Conservation (phyloP, 768 basidiomycete species). For the Exsudoporus frostii region DNA sequence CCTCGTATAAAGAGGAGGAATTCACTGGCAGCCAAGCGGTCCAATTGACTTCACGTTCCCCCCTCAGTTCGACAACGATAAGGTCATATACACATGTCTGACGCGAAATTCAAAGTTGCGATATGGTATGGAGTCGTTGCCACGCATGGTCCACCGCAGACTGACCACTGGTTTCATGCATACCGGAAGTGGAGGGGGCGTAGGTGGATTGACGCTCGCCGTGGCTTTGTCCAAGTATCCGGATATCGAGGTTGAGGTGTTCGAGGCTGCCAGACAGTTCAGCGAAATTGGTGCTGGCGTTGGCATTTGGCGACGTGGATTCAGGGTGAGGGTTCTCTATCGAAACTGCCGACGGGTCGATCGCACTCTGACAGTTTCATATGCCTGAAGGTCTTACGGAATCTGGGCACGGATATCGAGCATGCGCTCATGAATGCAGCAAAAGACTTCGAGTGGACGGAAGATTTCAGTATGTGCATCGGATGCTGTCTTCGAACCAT, state of each 20-base stretch:
- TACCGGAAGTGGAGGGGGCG: slow-evolving; percentile 37
- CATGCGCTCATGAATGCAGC: slow-evolving; percentile 13
- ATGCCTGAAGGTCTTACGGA: slow-evolving; percentile 19
- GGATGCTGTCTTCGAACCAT: neutral
- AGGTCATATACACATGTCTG: slow-evolving; percentile 7
- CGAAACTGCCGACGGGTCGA: neutral
- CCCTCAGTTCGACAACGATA: neutral
- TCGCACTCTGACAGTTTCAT: neutral
- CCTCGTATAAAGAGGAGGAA: neutral
- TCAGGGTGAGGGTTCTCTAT: slow-evolving; percentile 20
- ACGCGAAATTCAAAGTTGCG: slow-evolving; percentile 25
- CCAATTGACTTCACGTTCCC: neutral
- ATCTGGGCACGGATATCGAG: slow-evolving; percentile 18
- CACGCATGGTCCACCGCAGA: neutral
- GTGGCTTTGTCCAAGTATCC: slow-evolving; percentile 38
- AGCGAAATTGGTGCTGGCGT: slow-evolving; percentile 61
- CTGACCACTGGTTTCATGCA: neutral
- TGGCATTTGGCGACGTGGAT: slow-evolving; percentile 39
- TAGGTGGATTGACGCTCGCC: slow-evolving; percentile 39
- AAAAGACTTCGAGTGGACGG: slow-evolving; percentile 20
- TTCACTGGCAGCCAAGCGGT: too few species aligned
- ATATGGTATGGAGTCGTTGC: slow-evolving; percentile 20
- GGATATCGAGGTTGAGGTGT: slow-evolving; percentile 55
- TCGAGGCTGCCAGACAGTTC: slow-evolving; percentile 49
- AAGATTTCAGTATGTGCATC: slow-evolving; percentile 19